Conservation (phyloP, 202 grass and related monocot genomes). For the Hordeum pubiflorum region DNA sequence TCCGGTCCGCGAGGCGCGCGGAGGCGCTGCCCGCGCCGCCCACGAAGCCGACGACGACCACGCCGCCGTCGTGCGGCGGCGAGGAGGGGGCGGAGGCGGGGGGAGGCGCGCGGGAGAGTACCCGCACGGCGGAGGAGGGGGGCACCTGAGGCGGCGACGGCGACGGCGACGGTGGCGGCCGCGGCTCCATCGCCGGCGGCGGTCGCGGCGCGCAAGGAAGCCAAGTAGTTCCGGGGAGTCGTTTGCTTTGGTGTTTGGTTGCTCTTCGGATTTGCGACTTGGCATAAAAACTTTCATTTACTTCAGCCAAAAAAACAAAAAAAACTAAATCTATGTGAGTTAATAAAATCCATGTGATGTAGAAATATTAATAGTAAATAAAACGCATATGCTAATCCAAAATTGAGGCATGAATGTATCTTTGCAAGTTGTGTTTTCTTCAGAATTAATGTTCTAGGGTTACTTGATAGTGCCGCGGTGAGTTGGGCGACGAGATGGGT, state of each 20-base stretch:
- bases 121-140: conserved; percentile 39
- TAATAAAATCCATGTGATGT: too few species aligned
- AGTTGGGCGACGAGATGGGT: too few species aligned
- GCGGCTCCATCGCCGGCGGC: conserved; percentile 58
- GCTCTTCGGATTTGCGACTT: background rate
- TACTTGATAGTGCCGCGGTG: too few species aligned
- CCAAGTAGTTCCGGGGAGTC: background rate
- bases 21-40: conserved; percentile 37
- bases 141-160: conserved; percentile 17
- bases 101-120: conserved; percentile 46
- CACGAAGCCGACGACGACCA: conserved; percentile 73
- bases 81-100: background rate
- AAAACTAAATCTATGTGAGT: too few species aligned
- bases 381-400: too few species aligned
- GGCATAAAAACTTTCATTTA: too few species aligned
- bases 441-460: too few species aligned
- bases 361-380: too few species aligned
- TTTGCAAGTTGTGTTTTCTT: too few species aligned
- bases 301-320: too few species aligned
- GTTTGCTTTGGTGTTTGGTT: background rate
- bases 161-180: background rate
- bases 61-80: conserved; percentile 51
- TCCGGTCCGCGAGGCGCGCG: conserved; percentile 69
- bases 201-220: background rate
- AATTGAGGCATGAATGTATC: too few species aligned